These are phyloP conservation scores for Penicillium sp. DNA, from an alignment of 2,329 filamentous ascomycete species.

Conservation along the genomic window DNA sequence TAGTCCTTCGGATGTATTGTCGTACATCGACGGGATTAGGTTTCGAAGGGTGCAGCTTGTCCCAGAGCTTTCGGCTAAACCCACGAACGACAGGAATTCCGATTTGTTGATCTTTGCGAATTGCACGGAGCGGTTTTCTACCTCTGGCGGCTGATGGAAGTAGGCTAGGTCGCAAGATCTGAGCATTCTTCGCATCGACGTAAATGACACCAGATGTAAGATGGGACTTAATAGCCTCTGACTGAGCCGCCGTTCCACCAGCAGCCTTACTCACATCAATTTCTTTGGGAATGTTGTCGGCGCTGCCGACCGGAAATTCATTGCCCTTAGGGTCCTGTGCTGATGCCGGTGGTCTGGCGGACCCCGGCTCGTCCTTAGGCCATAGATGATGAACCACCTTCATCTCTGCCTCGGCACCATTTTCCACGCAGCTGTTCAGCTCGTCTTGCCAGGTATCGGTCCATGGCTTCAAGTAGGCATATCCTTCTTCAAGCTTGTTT, in stretches of 20 bases:
- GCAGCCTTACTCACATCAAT: constrained; percentile 43
- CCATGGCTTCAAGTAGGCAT: constrained; percentile 81
- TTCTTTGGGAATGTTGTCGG: background rate
- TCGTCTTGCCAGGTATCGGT: constrained; percentile 92
- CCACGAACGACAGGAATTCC: constrained; percentile 87
- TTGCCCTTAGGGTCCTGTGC: constrained; percentile 37
- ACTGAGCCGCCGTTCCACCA: constrained; percentile 40
- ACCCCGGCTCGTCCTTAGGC: constrained; percentile 56
- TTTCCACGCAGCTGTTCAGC: constrained; percentile 81
- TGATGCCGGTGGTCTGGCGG: constrained; percentile 36
- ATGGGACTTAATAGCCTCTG: constrained; percentile 58
- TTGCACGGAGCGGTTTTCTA: constrained; percentile 75
- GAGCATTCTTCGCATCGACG: constrained; percentile 72
- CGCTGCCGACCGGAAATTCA: constrained; percentile 21
- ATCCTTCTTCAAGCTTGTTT: constrained; percentile 90
- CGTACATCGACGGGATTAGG: constrained; percentile 41
- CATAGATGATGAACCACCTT: constrained; percentile 84
- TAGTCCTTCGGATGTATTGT: constrained; percentile 42
- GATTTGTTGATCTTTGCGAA: constrained; percentile 76
- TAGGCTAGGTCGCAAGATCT: constrained; percentile 80
- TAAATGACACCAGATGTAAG: constrained; percentile 81
- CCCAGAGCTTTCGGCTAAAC: constrained; percentile 77
- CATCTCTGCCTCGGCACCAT: constrained; percentile 84
- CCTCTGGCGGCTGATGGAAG: constrained; percentile 83
- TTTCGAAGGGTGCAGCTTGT: constrained; percentile 62